Conservation (phyloP, 1,139 yeast species). For the Debaryomyces coudertii region DNA sequence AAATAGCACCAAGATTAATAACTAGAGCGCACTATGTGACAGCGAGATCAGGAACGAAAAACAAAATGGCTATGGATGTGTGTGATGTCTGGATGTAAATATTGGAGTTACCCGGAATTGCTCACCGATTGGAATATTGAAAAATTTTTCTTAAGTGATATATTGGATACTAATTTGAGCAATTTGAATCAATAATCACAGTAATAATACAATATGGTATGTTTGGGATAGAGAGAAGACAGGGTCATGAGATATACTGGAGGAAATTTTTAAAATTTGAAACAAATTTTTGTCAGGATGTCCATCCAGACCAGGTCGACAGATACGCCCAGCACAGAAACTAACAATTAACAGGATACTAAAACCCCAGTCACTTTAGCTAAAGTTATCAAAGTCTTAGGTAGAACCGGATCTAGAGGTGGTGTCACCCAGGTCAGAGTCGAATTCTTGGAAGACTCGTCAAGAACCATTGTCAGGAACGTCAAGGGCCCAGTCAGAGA, state of each 20-base stretch:
- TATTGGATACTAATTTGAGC: neutral
- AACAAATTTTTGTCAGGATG: neutral
- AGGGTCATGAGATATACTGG: neutral
- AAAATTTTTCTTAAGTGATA: constrained; percentile 8
- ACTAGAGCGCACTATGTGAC: neutral
- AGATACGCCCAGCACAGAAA: neutral
- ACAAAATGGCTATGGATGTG: too few species aligned
- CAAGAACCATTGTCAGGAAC: constrained; percentile 99
- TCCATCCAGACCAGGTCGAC: neutral
- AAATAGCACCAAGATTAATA: too few species aligned
- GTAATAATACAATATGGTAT: constrained; percentile 11
- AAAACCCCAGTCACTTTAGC: constrained; percentile 98
- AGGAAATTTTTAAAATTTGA: neutral
- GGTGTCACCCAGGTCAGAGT: constrained; percentile 99
- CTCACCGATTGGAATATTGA: constrained; percentile 6
- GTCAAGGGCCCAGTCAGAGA: constrained; percentile 99
- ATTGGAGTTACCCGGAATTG: constrained; percentile 11
- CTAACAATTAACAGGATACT: constrained; percentile 53
- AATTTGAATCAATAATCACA: constrained; percentile 3
- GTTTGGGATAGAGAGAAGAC: neutral
- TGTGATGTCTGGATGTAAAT: too few species aligned
- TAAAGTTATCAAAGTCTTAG: constrained; percentile 98
- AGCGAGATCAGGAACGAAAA: neutral
- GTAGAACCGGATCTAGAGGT: constrained; percentile 99
- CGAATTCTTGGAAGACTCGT: constrained; percentile 96